Evolutionary conservation across 2,329 filamentous ascomycete genomes (phyloP).

Genomic region (Didymosphaeria variabile): DNA sequence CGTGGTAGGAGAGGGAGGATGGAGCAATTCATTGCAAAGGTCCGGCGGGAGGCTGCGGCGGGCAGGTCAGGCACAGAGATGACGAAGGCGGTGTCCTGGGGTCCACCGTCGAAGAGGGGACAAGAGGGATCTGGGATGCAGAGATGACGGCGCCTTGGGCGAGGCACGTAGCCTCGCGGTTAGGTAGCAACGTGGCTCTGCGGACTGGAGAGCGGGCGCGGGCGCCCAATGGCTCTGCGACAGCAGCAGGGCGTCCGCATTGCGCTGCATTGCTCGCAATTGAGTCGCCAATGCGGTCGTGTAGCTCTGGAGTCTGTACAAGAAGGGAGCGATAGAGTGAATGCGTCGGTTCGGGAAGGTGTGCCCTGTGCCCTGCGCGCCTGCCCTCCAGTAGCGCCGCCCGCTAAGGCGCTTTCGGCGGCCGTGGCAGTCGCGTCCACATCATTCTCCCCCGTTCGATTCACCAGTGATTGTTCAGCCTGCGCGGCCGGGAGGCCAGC

Average conservation of each 20-base stretch:
- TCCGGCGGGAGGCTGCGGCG: background rate
- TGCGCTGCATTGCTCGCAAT: background rate
- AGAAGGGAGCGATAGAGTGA: conserved; percentile 3
- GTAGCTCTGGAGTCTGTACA: background rate
- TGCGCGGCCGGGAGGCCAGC: conserved; percentile 15
- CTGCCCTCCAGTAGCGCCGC: conserved; percentile 2
- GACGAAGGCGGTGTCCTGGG: background rate
- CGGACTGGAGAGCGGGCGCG: background rate
- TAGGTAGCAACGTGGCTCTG: conserved; percentile 14
- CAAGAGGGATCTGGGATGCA: background rate
- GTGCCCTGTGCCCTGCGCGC: conserved; percentile 2
- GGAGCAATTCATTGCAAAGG: background rate
- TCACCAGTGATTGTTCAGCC: conserved; percentile 17
- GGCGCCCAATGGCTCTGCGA: conserved; percentile 4
- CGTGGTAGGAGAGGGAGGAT: background rate
- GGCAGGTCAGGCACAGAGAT: background rate
- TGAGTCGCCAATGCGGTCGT: conserved; percentile 12
- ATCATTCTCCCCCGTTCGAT: conserved; percentile 14
- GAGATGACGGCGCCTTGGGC: conserved; percentile 5
- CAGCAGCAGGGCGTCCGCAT: background rate
- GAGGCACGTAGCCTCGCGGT: conserved; percentile 11
- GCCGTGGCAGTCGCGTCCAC: conserved; percentile 13
- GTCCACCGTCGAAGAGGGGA: background rate
- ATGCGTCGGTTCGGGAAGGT: conserved; percentile 11
- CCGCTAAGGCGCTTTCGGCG: conserved; percentile 12